Conservation (phyloP, 176 grass and related monocot species). For the Juncus inflexus region DNA sequence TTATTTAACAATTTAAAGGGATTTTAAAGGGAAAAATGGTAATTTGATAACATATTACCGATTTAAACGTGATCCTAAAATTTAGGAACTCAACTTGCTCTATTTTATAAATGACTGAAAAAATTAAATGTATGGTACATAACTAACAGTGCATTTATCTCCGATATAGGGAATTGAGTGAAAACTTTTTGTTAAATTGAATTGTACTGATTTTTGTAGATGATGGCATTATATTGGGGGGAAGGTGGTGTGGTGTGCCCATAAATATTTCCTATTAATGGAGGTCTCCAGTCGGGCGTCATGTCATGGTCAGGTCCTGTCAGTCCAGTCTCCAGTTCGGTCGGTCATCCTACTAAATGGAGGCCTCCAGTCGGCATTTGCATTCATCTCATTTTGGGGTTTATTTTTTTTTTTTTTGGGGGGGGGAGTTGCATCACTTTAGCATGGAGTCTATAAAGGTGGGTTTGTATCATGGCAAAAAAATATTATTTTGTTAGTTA, state of each 20-base stretch:
- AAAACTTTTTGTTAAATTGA: background rate
- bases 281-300: constrained; percentile 48
- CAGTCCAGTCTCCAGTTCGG: constrained; percentile 42
- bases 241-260: constrained; percentile 36
- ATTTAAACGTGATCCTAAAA: too few relatives aligned
- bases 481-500: too few relatives aligned
- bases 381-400: constrained; percentile 3
- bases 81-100: too few relatives aligned
- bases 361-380: too few relatives aligned
- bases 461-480: background rate
- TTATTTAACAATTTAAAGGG: too few relatives aligned
- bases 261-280: constrained; percentile 36
- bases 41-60: too few relatives aligned
- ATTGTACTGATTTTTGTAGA: constrained; percentile 25
- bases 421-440: constrained; percentile 31
- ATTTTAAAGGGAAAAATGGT: too few relatives aligned
- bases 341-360: constrained; percentile 36
- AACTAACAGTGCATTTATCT: too few relatives aligned
- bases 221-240: constrained; percentile 35
- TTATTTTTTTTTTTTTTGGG: constrained; percentile 5
- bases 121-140: too few relatives aligned
- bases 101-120: too few relatives aligned
- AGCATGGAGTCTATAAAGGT: background rate
- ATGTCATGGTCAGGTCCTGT: constrained; percentile 58
- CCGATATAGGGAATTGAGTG: too few relatives aligned